Base-by-base conservation (phyloP, 441 rosid genomes). In the Raphanus hybrid region DNA sequence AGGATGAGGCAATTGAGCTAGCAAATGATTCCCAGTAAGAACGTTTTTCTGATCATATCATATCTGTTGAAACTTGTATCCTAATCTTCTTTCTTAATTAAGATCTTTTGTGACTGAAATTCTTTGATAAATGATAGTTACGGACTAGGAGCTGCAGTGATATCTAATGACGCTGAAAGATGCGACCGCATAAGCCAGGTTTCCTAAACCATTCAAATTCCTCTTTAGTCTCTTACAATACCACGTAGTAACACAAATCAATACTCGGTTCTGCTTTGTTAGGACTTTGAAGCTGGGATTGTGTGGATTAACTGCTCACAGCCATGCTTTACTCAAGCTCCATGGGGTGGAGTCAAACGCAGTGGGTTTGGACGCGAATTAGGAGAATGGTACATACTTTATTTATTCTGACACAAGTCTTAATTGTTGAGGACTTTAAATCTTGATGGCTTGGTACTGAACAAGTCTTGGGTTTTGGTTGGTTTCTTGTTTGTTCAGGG, bases 241-340 rank as follows among this genome's bases (percentile, higher is more conserved):
- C 27, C 60, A 8, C 39, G 6, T 23, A 12, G 52, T 8, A 54
- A 39, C 67, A 41, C 16, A 64, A 69, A 43, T 45, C 18, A 14
- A 41, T 29, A 23, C 39, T 45, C 6, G 8, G 15, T 32, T 64
- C 27, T 32, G 15, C 73, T 15, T 48, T n/a, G 83, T 76, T 85
- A 95, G 99, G 89, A 91, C 48, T 81, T 95, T 69, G 89, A 91
- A 73, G 85, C 99, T 32, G 99, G 98, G 20, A 78, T 91, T 58
- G 97, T 93, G 27, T 93, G 98, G 98, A 65, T 93, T 80, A 95
- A 93, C 82, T 95, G 99, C 86, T 91, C 99, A 12, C 98, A 92
- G 86, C 97, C 97, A 64, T 90, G 97, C 85, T 95, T 95, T 85
- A 89, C 91, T 71, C 97, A 93, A 82, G 97, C 97, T 48, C 98